Conservation (phyloP, 1,284 basidiomycete genomes). For the Naganishia sp. region DNA sequence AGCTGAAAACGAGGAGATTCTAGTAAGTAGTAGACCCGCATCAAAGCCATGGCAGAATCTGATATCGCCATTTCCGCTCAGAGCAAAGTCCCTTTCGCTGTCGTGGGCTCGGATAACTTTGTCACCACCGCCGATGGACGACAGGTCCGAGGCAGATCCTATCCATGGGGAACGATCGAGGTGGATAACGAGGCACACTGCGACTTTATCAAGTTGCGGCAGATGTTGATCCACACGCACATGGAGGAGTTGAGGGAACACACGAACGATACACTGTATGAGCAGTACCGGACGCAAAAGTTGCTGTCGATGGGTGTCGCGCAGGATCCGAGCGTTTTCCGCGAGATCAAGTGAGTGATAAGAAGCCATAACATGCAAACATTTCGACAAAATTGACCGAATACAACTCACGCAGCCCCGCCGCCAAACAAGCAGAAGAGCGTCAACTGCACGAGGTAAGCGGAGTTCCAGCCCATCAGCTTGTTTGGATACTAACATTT, state of each 20-base stretch:
- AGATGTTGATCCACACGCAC: conserved; percentile 96
- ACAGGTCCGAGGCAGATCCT: conserved; percentile 83
- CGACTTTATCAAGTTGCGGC: conserved; percentile 95
- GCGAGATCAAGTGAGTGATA: conserved; percentile 88
- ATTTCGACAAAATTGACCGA: not conserved
- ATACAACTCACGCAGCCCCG: conserved; percentile 64
- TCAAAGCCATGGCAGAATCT: not conserved
- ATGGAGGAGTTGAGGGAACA: conserved; percentile 97
- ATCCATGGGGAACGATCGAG: conserved; percentile 97
- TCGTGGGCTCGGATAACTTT: conserved; percentile 85
- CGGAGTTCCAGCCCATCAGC: not conserved
- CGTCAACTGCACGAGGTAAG: conserved; percentile 75
- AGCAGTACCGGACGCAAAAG: conserved; percentile 95
- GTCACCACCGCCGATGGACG: conserved; percentile 82
- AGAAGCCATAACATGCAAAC: not conserved
- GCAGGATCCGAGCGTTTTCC: conserved; percentile 95
- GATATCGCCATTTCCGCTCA: conserved; percentile 36
- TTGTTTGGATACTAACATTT: not conserved
- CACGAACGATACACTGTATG: conserved; percentile 89
- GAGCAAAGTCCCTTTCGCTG: conserved; percentile 95
- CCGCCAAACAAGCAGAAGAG: conserved; percentile 91
- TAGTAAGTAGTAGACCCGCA: conserved; percentile 54
- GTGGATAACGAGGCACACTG: conserved; percentile 98
- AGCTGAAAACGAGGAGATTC: conserved; percentile 92
- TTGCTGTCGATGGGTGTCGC: conserved; percentile 91